Percentiles rank a stretch among this genome's conserved stretches.
Evolutionary conservation across 495 filamentous ascomycete species (phyloP).

Genomic region (Saxophila tyrrhenica): DNA sequence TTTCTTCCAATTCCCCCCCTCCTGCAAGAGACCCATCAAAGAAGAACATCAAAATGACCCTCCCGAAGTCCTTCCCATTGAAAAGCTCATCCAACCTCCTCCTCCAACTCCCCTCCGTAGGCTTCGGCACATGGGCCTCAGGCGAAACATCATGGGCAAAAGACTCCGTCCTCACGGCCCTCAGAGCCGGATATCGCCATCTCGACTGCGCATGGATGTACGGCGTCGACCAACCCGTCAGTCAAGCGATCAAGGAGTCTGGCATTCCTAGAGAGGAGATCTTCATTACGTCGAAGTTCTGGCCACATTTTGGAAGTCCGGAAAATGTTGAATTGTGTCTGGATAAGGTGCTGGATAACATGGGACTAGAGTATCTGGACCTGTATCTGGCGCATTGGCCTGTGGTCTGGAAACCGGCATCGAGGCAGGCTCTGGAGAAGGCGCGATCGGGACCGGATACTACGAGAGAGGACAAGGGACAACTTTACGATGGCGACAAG

Average conservation of each 20-base stretch:
- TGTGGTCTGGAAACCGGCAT: conserved; percentile 7
- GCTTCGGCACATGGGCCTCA: conserved; percentile 20
- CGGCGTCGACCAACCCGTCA: conserved; percentile 46
- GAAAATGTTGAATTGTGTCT: conserved; percentile 38
- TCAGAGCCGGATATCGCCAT: conserved; percentile 55
- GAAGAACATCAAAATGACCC: conserved; percentile 8
- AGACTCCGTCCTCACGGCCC: conserved; percentile 41
- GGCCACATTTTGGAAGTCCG: conserved; percentile 23
- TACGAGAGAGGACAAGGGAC: neutral
- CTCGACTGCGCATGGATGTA: conserved; percentile 52
- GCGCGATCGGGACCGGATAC: conserved; percentile 1
- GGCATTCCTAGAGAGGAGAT: conserved; percentile 15
- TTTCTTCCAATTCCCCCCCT: neutral
- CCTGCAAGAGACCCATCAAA: too few species aligned
- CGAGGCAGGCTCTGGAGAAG: conserved; percentile 6
- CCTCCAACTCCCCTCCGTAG: conserved; percentile 18
- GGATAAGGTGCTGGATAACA: conserved; percentile 42
- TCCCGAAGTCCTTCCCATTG: conserved; percentile 11
- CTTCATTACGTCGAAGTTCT: conserved; percentile 23
- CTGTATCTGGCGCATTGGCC: conserved; percentile 65
- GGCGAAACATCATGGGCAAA: conserved; percentile 12
- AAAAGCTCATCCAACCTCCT: conserved; percentile 10
- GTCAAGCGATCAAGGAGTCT: conserved; percentile 37
- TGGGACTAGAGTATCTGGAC: conserved; percentile 58
- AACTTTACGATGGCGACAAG: conserved; percentile 7